A percentile compares a stretch with the other conserved stretches of the same genome.
phyloP scores from a whole-genome alignment of 1,284 basidiomycete genomes.

The Tylopilus sp. region DNA sequence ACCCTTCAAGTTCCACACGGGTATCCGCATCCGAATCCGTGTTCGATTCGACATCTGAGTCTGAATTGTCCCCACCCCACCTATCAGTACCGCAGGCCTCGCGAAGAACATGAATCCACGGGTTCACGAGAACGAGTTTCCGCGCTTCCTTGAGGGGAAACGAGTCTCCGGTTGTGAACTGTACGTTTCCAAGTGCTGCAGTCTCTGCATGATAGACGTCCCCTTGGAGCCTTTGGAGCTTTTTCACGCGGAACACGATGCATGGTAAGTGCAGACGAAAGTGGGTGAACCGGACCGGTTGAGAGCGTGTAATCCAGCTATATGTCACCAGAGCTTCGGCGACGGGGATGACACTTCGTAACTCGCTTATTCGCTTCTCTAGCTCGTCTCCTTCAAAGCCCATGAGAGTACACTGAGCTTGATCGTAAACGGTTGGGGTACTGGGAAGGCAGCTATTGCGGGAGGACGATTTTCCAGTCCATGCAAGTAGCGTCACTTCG shows the following conservation, averaged over 20 bases:
- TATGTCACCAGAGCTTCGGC: slow-evolving; percentile 3
- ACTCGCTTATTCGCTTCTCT: not conserved
- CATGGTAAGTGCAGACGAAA: slow-evolving; percentile 13
- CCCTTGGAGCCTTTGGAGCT: not conserved
- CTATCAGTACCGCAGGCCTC: not conserved
- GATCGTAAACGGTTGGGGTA: not conserved
- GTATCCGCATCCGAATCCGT: not conserved
- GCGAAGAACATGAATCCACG: slow-evolving; percentile 1
- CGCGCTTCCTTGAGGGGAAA: not conserved
- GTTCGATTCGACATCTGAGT: not conserved
- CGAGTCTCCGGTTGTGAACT: not conserved
- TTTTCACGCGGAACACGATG: slow-evolving; percentile 5
- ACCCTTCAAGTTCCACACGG: too few species aligned
- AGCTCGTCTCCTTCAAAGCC: not conserved
- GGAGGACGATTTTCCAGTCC: slow-evolving; percentile 4
- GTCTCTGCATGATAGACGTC: slow-evolving; percentile 2
- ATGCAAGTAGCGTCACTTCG: slow-evolving; percentile 1
- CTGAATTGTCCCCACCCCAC: not conserved
- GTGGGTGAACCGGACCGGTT: slow-evolving; percentile 5
- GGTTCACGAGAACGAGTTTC: slow-evolving; percentile 4
- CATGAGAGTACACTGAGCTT: not conserved
- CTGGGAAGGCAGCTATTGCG: slow-evolving; percentile 10
- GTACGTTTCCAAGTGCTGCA: not conserved
- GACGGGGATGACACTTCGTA: not conserved
- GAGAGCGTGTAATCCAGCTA: slow-evolving; percentile 4